Evolutionary conservation across 352 stramenopile species (phyloP).

Genomic region (Phytopythium montanum): DNA sequence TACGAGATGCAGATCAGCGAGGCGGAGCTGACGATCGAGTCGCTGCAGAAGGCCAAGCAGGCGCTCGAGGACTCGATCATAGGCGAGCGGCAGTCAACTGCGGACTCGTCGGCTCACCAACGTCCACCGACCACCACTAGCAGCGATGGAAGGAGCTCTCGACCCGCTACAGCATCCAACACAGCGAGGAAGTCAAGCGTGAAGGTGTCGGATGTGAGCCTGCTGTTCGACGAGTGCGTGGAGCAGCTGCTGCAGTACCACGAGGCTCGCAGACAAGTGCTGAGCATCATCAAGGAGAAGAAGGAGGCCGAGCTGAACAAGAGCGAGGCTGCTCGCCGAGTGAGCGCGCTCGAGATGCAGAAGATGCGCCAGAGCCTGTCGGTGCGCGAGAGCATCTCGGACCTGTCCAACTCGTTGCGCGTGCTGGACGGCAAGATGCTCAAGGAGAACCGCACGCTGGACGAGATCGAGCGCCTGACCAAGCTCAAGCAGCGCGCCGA

Average conservation of each 20-base stretch:
- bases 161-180: not conserved
- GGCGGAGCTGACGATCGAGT: slow-evolving; percentile 57
- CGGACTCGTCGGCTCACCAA: slow-evolving; percentile 8
- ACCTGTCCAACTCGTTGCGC: slow-evolving; percentile 57
- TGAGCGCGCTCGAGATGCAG: slow-evolving; percentile 81
- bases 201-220: not conserved
- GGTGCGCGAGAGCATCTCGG: slow-evolving; percentile 71
- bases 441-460: slow-evolving; percentile 43
- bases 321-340: slow-evolving; percentile 42
- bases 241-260: slow-evolving; percentile 57
- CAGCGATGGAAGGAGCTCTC: not conserved
- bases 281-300: slow-evolving; percentile 63
- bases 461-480: slow-evolving; percentile 65
- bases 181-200: not conserved
- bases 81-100: slow-evolving; percentile 20
- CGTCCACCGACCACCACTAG: not conserved
- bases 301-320: slow-evolving; percentile 55
- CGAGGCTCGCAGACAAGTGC: slow-evolving; percentile 47
- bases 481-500: slow-evolving; percentile 69
- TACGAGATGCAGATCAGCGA: slow-evolving; percentile 64
- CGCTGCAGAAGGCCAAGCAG: slow-evolving; percentile 52
- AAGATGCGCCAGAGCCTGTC: slow-evolving; percentile 73
- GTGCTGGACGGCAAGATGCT: slow-evolving; percentile 65
- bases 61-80: slow-evolving; percentile 53
- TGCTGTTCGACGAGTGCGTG: slow-evolving; percentile 50